These are phyloP conservation scores for Pistacia integerrima DNA, from an alignment of 345 rosid genomes.

Conservation along the genomic window DNA sequence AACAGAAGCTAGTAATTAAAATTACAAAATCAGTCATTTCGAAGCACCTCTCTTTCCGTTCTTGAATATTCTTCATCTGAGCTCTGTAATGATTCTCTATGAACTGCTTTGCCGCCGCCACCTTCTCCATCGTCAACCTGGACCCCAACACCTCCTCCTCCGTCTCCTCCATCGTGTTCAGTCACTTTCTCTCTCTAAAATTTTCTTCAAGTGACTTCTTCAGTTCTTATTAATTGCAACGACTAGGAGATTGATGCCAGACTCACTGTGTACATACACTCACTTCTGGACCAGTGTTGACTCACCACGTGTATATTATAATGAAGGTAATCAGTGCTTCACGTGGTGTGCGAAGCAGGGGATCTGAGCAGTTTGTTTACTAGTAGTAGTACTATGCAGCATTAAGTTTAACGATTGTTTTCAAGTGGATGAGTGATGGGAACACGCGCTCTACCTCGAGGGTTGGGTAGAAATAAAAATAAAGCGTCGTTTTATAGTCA, in stretches of 20 bases:
- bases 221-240: conserved; percentile 30
- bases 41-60: conserved; percentile 82
- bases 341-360: not conserved
- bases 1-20: not conserved
- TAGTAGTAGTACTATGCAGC: not conserved
- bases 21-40: not conserved
- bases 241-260: conserved; percentile 27
- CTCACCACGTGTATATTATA: not conserved
- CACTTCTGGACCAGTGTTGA: not conserved
- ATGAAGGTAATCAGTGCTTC: not conserved
- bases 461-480: conserved; percentile 7
- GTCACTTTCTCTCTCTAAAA: conserved; percentile 26
- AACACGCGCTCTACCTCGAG: conserved; percentile 23
- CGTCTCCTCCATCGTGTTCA: conserved; percentile 48
- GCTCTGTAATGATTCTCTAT: conserved; percentile 96
- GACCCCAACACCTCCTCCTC: conserved; percentile 76
- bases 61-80: conserved; percentile 86
- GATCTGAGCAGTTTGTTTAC: conserved; percentile 10
- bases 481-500: conserved; percentile 16
- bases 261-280: not conserved
- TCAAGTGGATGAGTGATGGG: conserved; percentile 19
- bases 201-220: conserved; percentile 21
- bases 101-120: conserved; percentile 96
- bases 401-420: conserved; percentile 32
- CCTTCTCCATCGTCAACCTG: conserved; percentile 97